These are phyloP conservation scores for Starmerella asiatica DNA, from an alignment of 805 yeast species.

Conservation along the genomic window DNA sequence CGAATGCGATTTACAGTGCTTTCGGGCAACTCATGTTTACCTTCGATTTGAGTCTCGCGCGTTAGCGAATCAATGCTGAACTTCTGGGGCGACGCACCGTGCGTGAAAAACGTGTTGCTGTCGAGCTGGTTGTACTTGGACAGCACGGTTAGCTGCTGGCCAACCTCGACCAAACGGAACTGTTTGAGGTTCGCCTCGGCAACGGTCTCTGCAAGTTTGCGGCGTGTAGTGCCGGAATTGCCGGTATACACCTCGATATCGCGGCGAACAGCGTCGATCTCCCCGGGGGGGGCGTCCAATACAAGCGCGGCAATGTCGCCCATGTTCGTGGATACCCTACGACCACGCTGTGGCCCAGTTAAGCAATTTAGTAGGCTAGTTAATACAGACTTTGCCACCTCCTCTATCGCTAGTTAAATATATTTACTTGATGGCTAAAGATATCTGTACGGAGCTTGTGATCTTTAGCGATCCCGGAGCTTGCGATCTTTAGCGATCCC, in stretches of 20 bases:
- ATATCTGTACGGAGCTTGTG: too few relatives aligned
- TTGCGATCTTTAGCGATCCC: too few relatives aligned
- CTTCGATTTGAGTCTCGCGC: constrained; percentile 14
- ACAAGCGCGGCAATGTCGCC: constrained; percentile 27
- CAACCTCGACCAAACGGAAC: constrained; percentile 18
- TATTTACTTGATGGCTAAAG: too few relatives aligned
- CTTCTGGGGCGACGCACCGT: constrained; percentile 17
- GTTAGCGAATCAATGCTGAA: constrained; percentile 23
- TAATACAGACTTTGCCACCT: too few relatives aligned
- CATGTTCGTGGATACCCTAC: too few relatives aligned
- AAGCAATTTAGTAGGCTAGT: too few relatives aligned
- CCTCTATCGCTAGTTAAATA: too few relatives aligned
- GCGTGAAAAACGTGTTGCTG: constrained; percentile 21
- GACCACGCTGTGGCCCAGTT: too few relatives aligned
- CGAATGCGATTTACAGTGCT: constrained; percentile 1
- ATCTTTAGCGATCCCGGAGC: too few relatives aligned
- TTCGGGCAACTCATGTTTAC: constrained; percentile 9
- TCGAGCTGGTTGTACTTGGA: constrained; percentile 17
- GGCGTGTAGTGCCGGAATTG: constrained; percentile 11
- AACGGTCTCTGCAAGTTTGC: constrained; percentile 23
- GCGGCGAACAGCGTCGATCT: constrained; percentile 30
- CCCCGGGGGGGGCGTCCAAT: constrained; percentile 47
- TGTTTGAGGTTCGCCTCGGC: constrained; percentile 31
- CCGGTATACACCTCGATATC: constrained; percentile 30
- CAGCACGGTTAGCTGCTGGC: constrained; percentile 15